A percentile compares a stretch with the other conserved stretches of the same genome.
phyloP scores from a whole-genome alignment of 129 eudicot genomes.

The Silybum marianum region DNA sequence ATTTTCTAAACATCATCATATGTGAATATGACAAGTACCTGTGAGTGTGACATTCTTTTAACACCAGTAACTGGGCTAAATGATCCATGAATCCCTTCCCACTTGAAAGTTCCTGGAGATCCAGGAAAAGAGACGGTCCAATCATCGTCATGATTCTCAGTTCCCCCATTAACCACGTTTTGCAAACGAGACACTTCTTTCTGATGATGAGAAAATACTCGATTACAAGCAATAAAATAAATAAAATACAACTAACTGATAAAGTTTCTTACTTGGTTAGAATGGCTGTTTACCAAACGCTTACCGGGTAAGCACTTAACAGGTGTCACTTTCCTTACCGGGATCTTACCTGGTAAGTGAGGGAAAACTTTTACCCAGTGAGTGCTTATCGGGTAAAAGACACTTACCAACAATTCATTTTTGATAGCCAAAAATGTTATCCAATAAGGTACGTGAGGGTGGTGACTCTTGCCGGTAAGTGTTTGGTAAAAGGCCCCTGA shows the following conservation, averaged over 20 bases:
- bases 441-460: no score
- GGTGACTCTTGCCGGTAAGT: no score
- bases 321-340: neutral
- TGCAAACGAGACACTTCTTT: conserved; percentile 87
- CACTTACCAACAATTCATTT: neutral
- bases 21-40: conserved; percentile 42
- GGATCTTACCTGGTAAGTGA: neutral
- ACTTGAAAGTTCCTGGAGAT: conserved; percentile 85
- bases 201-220: conserved; percentile 41
- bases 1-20: neutral
- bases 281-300: neutral
- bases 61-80: conserved; percentile 73
- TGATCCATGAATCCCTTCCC: conserved; percentile 81
- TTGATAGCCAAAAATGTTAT: no score
- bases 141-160: conserved; percentile 60
- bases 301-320: no score
- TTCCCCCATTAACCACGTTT: conserved; percentile 69
- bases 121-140: conserved; percentile 59
- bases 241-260: neutral
- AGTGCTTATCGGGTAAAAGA: neutral
- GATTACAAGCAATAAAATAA: conserved; percentile 1
- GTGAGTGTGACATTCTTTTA: conserved; percentile 73
- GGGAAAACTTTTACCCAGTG: neutral
- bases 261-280: neutral
- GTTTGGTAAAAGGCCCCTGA: no score